Evolutionary conservation across 2,329 filamentous ascomycete genomes (phyloP).

Genomic region (Colletotrichum sojae): DNA sequence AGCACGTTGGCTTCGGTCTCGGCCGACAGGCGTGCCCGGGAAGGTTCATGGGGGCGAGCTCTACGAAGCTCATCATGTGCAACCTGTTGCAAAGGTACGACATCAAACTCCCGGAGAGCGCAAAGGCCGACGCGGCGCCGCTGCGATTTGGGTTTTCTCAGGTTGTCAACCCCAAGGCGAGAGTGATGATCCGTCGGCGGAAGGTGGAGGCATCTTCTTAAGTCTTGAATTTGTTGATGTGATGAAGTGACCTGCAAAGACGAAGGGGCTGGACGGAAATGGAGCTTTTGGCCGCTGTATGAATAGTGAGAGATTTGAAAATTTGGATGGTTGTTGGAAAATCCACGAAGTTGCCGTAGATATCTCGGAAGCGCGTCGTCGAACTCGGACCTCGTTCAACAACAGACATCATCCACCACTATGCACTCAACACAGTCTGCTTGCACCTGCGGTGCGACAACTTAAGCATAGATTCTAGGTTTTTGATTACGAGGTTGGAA

Average conservation of each 20-base stretch:
- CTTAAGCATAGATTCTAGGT: too few relatives aligned
- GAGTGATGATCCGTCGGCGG: slow-evolving; percentile 5
- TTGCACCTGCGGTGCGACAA: too few relatives aligned
- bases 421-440: too few relatives aligned
- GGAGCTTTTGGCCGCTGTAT: neutral
- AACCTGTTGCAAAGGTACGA: slow-evolving; percentile 59
- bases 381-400: too few relatives aligned
- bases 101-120: slow-evolving; percentile 54
- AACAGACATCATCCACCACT: too few relatives aligned
- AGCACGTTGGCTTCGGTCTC: slow-evolving; percentile 57
- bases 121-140: slow-evolving; percentile 19
- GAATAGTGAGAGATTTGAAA: too few relatives aligned
- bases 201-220: neutral
- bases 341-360: too few relatives aligned
- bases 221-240: neutral
- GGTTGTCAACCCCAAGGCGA: slow-evolving; percentile 19
- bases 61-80: slow-evolving; percentile 60
- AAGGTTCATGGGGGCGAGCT: slow-evolving; percentile 61
- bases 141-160: slow-evolving; percentile 30
- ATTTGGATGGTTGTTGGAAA: too few relatives aligned
- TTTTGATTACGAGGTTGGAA: too few relatives aligned
- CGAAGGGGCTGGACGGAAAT: neutral
- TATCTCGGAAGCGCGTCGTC: too few relatives aligned
- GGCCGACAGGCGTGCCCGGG: slow-evolving; percentile 64
- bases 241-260: neutral